A percentile compares a stretch with the other conserved stretches of the same genome.
phyloP scores from a whole-genome alignment of 257 asterid species.

The Nyctanthes arbortristis region DNA sequence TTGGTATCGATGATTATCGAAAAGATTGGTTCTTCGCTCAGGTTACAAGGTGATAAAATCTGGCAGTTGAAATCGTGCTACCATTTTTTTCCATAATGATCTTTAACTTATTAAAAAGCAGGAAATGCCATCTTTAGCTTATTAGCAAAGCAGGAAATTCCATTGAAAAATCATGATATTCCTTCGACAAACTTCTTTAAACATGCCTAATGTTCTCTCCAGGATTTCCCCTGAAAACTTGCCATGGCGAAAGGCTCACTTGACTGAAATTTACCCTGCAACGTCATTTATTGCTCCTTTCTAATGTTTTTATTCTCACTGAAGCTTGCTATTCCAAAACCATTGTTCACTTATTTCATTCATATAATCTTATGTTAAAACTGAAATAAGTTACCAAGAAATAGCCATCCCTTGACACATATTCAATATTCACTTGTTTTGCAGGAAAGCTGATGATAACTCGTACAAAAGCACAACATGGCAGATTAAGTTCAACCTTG shows the following conservation, averaged over 20 bases:
- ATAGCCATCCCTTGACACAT: background rate
- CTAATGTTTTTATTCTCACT: background rate
- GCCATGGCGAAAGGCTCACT: too few relatives aligned
- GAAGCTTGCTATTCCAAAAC: background rate
- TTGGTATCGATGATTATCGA: constrained; percentile 62
- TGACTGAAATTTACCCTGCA: too few relatives aligned
- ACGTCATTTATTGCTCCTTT: background rate
- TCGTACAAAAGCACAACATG: constrained; percentile 58
- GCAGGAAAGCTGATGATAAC: constrained; percentile 50
- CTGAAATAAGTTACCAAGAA: background rate
- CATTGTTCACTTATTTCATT: background rate
- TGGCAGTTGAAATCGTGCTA: background rate
- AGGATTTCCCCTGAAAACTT: too few relatives aligned
- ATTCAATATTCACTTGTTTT: constrained; percentile 5
- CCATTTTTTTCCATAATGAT: background rate
- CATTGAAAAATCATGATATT: background rate
- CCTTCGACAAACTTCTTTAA: background rate
- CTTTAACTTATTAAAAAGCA: too few relatives aligned
- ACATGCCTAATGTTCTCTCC: background rate
- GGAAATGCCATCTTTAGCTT: constrained; percentile 3
- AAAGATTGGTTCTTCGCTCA: constrained; percentile 87
- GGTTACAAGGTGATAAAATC: constrained; percentile 63
- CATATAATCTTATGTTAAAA: background rate
- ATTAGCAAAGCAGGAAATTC: background rate
- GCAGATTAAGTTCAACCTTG: constrained; percentile 57